These are phyloP conservation scores for Sporothrix globosa DNA, from an alignment of 2,329 filamentous ascomycete species.

Conservation along the genomic window DNA sequence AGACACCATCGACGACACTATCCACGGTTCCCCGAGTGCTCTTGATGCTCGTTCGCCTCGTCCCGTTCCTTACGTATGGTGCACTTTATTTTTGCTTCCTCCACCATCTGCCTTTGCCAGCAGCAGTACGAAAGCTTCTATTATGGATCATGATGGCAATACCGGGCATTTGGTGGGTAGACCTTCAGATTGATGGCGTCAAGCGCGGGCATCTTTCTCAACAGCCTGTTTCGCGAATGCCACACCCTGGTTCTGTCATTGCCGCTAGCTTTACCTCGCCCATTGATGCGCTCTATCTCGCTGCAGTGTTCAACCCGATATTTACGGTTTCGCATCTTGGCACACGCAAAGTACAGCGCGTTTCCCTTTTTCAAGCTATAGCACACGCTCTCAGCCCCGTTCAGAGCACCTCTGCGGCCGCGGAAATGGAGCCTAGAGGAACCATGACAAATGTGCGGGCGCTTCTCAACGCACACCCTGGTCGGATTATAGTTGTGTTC, in stretches of 20 bases:
- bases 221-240: slow-evolving; percentile 73
- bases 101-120: slow-evolving; percentile 70
- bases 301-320: slow-evolving; percentile 93
- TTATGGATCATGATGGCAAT: slow-evolving; percentile 87
- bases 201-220: slow-evolving; percentile 84
- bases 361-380: slow-evolving; percentile 77
- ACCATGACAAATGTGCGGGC: slow-evolving; percentile 61
- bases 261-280: slow-evolving; percentile 90
- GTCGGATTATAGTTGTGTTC: slow-evolving; percentile 80
- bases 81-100: slow-evolving; percentile 77
- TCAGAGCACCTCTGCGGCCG: slow-evolving; percentile 47
- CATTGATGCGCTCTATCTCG: slow-evolving; percentile 89
- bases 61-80: slow-evolving; percentile 70
- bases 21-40: slow-evolving; percentile 67
- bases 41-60: slow-evolving; percentile 80
- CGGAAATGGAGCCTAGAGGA: slow-evolving; percentile 39
- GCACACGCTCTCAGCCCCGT: slow-evolving; percentile 70
- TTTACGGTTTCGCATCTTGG: slow-evolving; percentile 85
- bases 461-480: slow-evolving; percentile 69
- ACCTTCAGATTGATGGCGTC: slow-evolving; percentile 96
- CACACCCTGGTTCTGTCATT: slow-evolving; percentile 78
- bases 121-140: slow-evolving; percentile 73
- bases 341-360: slow-evolving; percentile 71
- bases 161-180: slow-evolving; percentile 96
- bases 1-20: slow-evolving; percentile 63